Evolutionary conservation across 805 yeast genomes (phyloP).

Genomic region (Schwanniomyces vanrijiae): DNA sequence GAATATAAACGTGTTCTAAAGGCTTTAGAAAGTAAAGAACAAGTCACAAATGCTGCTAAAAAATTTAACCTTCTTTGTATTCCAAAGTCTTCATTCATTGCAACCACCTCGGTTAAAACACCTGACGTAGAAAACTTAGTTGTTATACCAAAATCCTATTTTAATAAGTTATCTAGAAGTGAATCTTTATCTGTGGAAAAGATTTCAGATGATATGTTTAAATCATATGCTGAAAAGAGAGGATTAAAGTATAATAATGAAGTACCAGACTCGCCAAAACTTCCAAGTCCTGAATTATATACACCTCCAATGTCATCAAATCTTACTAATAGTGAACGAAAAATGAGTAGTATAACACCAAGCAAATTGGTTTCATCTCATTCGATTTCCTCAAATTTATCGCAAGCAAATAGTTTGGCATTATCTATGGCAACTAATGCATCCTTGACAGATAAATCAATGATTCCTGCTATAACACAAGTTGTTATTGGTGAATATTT

Average conservation of each 20-base stretch:
- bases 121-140: constrained; percentile 60
- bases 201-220: constrained; percentile 44
- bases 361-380: constrained; percentile 27
- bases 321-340: background rate
- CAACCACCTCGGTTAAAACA: constrained; percentile 56
- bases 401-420: constrained; percentile 24
- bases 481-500: constrained; percentile 91
- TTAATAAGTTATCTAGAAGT: constrained; percentile 52
- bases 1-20: constrained; percentile 3
- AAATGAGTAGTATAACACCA: background rate
- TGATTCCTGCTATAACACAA: constrained; percentile 86
- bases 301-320: constrained; percentile 7
- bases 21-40: constrained; percentile 20
- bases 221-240: constrained; percentile 47
- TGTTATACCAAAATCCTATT: constrained; percentile 64
- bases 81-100: constrained; percentile 59
- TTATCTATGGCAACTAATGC: constrained; percentile 59
- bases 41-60: constrained; percentile 42
- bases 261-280: constrained; percentile 4
- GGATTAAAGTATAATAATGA: constrained; percentile 40
- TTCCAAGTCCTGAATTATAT: constrained; percentile 10
- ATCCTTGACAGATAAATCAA: constrained; percentile 65
- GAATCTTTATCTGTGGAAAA: constrained; percentile 45
- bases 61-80: constrained; percentile 51
- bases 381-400: constrained; percentile 21